Evolutionary conservation across 768 basidiomycete species (phyloP), one percentile per base, ranked within the genome.

Genomic region (Suillus discolor): DNA sequence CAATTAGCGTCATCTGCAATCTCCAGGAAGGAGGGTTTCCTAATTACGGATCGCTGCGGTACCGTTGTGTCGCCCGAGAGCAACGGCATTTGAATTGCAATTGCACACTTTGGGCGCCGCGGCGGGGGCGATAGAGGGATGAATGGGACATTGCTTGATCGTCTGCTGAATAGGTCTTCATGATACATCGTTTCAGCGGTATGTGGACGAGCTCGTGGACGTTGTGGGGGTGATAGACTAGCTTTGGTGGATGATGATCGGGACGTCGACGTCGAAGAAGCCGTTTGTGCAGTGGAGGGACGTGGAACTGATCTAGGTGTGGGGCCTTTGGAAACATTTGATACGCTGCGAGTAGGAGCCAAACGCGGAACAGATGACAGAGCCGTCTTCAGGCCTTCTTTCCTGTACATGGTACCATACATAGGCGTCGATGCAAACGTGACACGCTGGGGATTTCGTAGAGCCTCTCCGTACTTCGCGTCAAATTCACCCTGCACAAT

Each of bases 21-120:
- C 42, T 91, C 89, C 57, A 92, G 78, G 74, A 92, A 92, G 1
- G 89, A 91, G 23, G 90, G 87, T 71, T 90, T 89, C 71, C 81
- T 82, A 78, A 88, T 83, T 66, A 91, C 79, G 8, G 85, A 85
- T 57, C 79, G 82, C 55, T 83, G 82, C 65, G 81, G 82, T 53
- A 81, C 70, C n/a, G 71, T 68, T 63, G 77, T 80, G 59, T 84
- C 84, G 25, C 77, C 68, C 20, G 15, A 34, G 18, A 61, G 5
- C 20, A 66, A 63, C 6, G 55, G 38, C 13, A 28, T 47, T 39
- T n/a, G 54, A 38, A 15, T 57, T 42, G 54, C 12, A 38, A 11
- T 57, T 31, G 54, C 16, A 41, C 36, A 62, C 31, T 67, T 61
- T 25, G 51, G 62, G 57, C 57, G 64, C 20, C 25, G 51, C 18